Evolutionary conservation across 2,329 filamentous ascomycete genomes (phyloP).

Genomic region (Fusarium verticillioides): DNA sequence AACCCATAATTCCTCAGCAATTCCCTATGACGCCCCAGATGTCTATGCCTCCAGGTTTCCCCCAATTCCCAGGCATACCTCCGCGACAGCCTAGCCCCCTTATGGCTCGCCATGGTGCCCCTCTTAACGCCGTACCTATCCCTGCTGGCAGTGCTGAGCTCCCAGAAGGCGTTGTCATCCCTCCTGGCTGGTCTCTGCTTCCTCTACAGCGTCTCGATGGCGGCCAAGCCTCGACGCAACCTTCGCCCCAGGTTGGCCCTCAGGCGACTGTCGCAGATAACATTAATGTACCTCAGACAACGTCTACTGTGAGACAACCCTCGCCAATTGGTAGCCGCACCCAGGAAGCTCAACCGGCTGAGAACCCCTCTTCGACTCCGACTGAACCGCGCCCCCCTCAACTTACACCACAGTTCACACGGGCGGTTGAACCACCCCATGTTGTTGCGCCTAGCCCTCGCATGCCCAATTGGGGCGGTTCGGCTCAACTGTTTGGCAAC

Average conservation of each 20-base stretch:
- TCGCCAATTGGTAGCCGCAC: conserved; percentile 25
- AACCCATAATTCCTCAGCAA: conserved; percentile 25
- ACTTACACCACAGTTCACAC: conserved; percentile 25
- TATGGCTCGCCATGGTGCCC: conserved; percentile 60
- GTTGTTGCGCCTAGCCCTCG: conserved; percentile 62
- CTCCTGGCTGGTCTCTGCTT: conserved; percentile 72
- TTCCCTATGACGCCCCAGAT: conserved; percentile 33
- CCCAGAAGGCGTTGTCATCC: conserved; percentile 72
- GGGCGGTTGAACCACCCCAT: conserved; percentile 40
- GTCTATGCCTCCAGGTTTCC: conserved; percentile 27
- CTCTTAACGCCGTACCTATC: conserved; percentile 61
- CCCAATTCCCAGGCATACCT: conserved; percentile 43
- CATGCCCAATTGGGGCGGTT: conserved; percentile 62
- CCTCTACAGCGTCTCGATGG: conserved; percentile 67
- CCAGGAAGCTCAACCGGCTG: conserved; percentile 24
- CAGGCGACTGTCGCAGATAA: conserved; percentile 28
- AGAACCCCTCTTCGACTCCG: not conserved
- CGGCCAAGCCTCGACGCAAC: conserved; percentile 36
- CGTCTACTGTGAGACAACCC: conserved; percentile 25
- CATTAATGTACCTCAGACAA: conserved; percentile 13
- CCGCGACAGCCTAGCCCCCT: conserved; percentile 54
- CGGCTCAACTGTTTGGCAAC: conserved; percentile 59
- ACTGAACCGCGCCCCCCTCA: conserved; percentile 25
- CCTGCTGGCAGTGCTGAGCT: conserved; percentile 70
- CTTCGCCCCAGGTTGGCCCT: conserved; percentile 38